Base-by-base conservation (phyloP, 148 eudicot genomes). In the Rhododendron williamsianum region DNA sequence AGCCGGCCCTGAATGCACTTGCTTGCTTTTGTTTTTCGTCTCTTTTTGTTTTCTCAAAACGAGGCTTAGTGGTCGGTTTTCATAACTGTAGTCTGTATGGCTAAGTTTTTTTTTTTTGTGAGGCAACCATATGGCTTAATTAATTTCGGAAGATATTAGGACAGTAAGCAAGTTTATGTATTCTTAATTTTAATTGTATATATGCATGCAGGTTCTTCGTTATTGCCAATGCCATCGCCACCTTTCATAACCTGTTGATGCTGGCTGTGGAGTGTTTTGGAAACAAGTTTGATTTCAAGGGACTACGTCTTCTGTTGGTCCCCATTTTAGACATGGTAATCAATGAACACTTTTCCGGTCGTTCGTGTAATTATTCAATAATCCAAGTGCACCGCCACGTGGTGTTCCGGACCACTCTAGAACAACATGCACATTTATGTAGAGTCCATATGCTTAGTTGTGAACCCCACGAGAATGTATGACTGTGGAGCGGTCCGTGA, bases 301-400 rank as follows among this genome's bases (percentile, higher is more conserved):
- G 95, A 27, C 36, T 87, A 36, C 93, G 91, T 52, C 88, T 84
- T 54, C 87, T 83, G 7, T 38, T 86, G 2, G 76, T 93, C 86
- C 84, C 95, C 82, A 80, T 90, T 86, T 82, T 95, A n/a, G 99
- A 96, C 88, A 92, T 92, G 89, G 99, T 96, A 93, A 73, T 41
- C 0, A 58, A 19, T 19, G 0, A 58, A 25, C 6, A 67, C 15
- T 65, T 65, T 9, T 65, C 15, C 33, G 15, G 33, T 1, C 6
- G 9, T 58, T 58, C 8, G 2, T 18, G 65, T 58, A 49, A 49
- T 49, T 49, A 49, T 58, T 3, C 60, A 15, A 0, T 15, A 54
- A 54, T 54, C 23, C 23, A 51, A 0, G 21, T 4, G 6, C 56
- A 54, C 60, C 7, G 4, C 4, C 4, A 52, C 19, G 18, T 15